Evolutionary conservation across 192 early-diverging fungal genomes (phyloP), one percentile per base, ranked within the genome.

Genomic region (Mycoemilia scoparia): DNA sequence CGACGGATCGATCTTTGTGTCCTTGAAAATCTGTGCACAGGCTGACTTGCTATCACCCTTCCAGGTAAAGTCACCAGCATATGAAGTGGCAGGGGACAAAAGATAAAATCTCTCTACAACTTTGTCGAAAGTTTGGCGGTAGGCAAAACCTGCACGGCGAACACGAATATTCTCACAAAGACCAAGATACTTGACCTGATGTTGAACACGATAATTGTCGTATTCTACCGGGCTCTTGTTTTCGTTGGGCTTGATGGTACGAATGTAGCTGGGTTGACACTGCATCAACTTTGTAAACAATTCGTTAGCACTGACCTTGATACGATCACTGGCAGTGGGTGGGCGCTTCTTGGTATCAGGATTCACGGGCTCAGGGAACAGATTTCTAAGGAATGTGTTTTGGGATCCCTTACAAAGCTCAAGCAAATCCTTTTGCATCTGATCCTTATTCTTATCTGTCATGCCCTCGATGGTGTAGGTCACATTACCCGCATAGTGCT

Each of bases 361-460:
- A 55, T 88, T 85, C 31, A 96, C 54, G 24, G 77, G 73, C 40
- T 98, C 86, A 10, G 93, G 86, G 73, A 98, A 98, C 21, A 98
- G 51, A 5, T 42, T 44, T 11, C 64, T 37, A 24, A 98, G 60
- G 46, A 96, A 96, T 18, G 50, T 55, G 41, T 81, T 92, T 38
- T 30, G 39, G 7, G 77, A 84, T 3, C 73, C 64, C 52, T 87
- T 77, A 62, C 84, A 77, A 46, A 91, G 61, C 29, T 81, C 68
- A 21, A 96, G 67, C 28, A 96, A 69, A 57, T 98, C 95, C 53
- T 88, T 89, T 51, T 84, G 66, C 24, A 95, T 69, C 29, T 84
- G 72, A 49, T 98, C 95, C 58, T 96, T 96, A 60, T 98, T 98
- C 49, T 90, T 86, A 54, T 98, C 95, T 0, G 84, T 87, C 76